A percentile compares a stretch with the other conserved stretches of the same genome.
phyloP scores from a whole-genome alignment of 2,329 filamentous ascomycete genomes.

The Pseudogymnoascus verrucosus region DNA sequence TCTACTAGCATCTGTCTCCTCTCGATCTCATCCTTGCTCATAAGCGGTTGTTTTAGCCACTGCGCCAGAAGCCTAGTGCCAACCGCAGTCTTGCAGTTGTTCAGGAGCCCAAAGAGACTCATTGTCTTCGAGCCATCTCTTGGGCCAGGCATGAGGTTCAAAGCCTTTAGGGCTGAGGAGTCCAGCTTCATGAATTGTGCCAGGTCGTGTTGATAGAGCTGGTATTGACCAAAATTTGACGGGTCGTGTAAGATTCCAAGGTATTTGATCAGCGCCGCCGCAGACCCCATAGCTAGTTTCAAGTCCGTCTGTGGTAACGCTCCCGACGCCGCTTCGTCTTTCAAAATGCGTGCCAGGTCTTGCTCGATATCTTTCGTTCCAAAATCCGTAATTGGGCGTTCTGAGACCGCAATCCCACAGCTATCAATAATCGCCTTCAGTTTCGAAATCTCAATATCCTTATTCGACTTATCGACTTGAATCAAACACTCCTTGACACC shows the following conservation, averaged over 20 bases:
- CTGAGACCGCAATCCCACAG: slow-evolving; percentile 83
- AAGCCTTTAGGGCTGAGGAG: slow-evolving; percentile 82
- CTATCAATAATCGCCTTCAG: slow-evolving; percentile 82
- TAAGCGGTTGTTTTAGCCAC: slow-evolving; percentile 95
- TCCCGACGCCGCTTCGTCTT: slow-evolving; percentile 72
- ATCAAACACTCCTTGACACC: slow-evolving; percentile 90
- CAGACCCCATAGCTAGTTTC: slow-evolving; percentile 92
- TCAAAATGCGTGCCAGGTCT: slow-evolving; percentile 77
- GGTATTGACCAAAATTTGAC: slow-evolving; percentile 94
- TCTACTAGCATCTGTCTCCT: slow-evolving; percentile 90
- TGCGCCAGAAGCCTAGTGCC: slow-evolving; percentile 85
- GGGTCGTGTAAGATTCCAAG: slow-evolving; percentile 82
- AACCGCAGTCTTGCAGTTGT: slow-evolving; percentile 95
- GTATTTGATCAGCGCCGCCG: slow-evolving; percentile 90
- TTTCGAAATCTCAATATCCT: slow-evolving; percentile 83
- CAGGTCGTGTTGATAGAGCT: slow-evolving; percentile 93
- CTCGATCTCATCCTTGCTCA: slow-evolving; percentile 84
- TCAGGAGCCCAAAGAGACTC: slow-evolving; percentile 88
- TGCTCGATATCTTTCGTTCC: slow-evolving; percentile 90
- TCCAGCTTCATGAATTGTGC: slow-evolving; percentile 98
- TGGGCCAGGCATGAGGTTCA: slow-evolving; percentile 95
- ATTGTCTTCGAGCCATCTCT: slow-evolving; percentile 95
- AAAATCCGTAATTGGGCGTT: slow-evolving; percentile 70
- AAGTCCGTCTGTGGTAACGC: slow-evolving; percentile 83
- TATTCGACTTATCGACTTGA: slow-evolving; percentile 68